Evolutionary conservation across 768 basidiomycete genomes (phyloP).

Genomic region (Leucocoprinus leucothites): DNA sequence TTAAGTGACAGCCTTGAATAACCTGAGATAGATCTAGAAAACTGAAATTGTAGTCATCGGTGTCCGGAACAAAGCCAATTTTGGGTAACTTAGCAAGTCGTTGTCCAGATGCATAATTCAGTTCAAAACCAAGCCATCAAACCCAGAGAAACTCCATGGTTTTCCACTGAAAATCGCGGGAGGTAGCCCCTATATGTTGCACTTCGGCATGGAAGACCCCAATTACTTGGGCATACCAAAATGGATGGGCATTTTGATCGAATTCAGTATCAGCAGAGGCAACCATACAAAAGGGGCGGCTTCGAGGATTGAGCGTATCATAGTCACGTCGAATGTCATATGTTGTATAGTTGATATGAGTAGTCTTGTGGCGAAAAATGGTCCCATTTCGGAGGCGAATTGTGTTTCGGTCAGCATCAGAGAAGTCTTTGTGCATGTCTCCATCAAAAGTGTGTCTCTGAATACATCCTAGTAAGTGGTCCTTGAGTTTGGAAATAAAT

Average conservation of each 20-base stretch:
- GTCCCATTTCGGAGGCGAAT: slow-evolving; percentile 8
- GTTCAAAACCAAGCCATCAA: slow-evolving; percentile 26
- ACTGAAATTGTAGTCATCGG: slow-evolving; percentile 25
- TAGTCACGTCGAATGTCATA: slow-evolving; percentile 18
- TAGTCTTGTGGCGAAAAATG: slow-evolving; percentile 14
- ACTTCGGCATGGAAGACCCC: slow-evolving; percentile 21
- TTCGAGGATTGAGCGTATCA: slow-evolving; percentile 18
- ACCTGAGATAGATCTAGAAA: slow-evolving; percentile 32
- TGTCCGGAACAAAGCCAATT: slow-evolving; percentile 31
- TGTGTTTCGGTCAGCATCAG: slow-evolving; percentile 6
- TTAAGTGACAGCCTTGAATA: slow-evolving; percentile 29
- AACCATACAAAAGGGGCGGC: background rate
- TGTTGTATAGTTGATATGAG: slow-evolving; percentile 19
- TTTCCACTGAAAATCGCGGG: background rate
- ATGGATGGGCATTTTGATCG: slow-evolving; percentile 15
- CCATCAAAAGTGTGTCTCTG: slow-evolving; percentile 14
- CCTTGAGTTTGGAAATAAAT: slow-evolving; percentile 30
- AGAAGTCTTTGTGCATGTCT: slow-evolving; percentile 8
- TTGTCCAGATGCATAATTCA: slow-evolving; percentile 23
- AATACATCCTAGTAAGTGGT: slow-evolving; percentile 31
- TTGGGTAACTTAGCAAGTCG: slow-evolving; percentile 28
- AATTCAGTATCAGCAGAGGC: slow-evolving; percentile 1
- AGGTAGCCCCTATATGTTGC: slow-evolving; percentile 10
- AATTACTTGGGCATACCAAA: slow-evolving; percentile 24
- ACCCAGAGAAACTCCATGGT: slow-evolving; percentile 28